Percentiles rank a stretch among this genome's conserved stretches.
Evolutionary conservation across 768 basidiomycete genomes (phyloP).

Genomic region (Suillus placidus): DNA sequence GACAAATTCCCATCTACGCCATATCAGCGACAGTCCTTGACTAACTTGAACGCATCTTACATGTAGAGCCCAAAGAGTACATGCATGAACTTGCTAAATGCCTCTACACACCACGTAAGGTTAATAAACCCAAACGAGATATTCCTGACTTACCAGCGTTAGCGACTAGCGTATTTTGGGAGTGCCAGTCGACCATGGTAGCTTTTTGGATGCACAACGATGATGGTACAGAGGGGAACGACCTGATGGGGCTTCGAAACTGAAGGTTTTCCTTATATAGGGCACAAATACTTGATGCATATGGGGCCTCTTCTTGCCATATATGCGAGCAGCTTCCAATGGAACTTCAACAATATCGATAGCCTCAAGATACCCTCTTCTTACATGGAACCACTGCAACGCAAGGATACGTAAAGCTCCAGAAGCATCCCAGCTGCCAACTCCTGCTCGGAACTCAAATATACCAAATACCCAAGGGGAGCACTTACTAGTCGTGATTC

Average conservation of each 20-base stretch:
- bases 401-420: not conserved
- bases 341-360: not conserved
- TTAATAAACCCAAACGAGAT: not conserved
- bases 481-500: not conserved
- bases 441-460: not conserved
- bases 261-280: not conserved
- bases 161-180: slow-evolving; percentile 45
- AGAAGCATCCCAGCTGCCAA: not conserved
- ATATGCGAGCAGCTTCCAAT: not conserved
- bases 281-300: not conserved
- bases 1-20: slow-evolving; percentile 65
- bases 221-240: not conserved
- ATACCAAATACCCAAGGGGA: not conserved
- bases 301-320: not conserved
- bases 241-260: not conserved
- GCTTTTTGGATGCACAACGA: not conserved
- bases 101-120: slow-evolving; percentile 21
- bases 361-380: not conserved
- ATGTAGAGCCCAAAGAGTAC: slow-evolving; percentile 61
- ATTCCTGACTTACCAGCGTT: slow-evolving; percentile 45
- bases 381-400: slow-evolving; percentile 1
- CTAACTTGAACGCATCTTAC: slow-evolving; percentile 37
- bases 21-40: slow-evolving; percentile 13
- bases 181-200: slow-evolving; percentile 63
- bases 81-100: slow-evolving; percentile 60